Conservation (phyloP, 73 alveolate genomes). For the Stentor coeruleus region DNA sequence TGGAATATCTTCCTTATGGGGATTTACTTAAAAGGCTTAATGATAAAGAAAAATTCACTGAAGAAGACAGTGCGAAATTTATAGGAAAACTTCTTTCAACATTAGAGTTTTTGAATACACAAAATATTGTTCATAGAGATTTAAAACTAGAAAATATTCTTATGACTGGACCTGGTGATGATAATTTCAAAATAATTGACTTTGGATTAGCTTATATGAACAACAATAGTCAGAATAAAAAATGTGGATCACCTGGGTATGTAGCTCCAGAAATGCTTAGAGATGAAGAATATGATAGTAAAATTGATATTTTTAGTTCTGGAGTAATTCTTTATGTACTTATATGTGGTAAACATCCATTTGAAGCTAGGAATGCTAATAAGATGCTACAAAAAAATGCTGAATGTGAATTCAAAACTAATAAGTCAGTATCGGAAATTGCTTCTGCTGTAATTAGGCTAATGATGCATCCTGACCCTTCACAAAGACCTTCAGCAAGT, state of each 20-base stretch:
- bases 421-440: no score
- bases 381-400: slow-evolving; percentile 20
- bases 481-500: no score
- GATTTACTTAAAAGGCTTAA: no score
- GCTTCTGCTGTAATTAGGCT: no score
- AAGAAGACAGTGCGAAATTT: no score
- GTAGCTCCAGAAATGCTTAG: slow-evolving; percentile 41
- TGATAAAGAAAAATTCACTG: no score
- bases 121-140: not conserved
- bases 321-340: slow-evolving; percentile 30
- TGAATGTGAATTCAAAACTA: no score
- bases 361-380: slow-evolving; percentile 27
- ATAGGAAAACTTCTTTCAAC: no score
- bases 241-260: slow-evolving; percentile 32
- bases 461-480: no score
- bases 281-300: slow-evolving; percentile 35
- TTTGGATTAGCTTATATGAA: slow-evolving; percentile 35
- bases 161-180: not conserved
- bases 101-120: no score
- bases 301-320: slow-evolving; percentile 33
- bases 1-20: no score
- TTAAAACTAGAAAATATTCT: not conserved
- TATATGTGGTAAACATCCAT: slow-evolving; percentile 25
- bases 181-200: not conserved
- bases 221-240: no score